Conservation (phyloP, 805 yeast genomes). For the Kuraishia molischiana region DNA sequence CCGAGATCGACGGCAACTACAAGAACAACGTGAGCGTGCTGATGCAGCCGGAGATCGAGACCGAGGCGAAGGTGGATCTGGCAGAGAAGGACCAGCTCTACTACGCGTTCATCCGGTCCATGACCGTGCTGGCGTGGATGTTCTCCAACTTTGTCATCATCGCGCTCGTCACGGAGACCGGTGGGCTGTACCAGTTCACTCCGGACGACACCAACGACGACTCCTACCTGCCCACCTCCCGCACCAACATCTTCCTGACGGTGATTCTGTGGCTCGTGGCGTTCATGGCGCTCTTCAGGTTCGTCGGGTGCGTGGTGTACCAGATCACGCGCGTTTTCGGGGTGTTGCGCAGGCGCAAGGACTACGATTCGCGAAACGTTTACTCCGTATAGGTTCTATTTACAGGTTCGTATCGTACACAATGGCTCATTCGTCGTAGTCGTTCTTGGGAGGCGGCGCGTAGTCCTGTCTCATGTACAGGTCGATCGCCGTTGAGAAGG, state of each 20-base stretch:
- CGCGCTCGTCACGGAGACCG: slow-evolving; percentile 77
- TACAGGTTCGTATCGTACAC: no score
- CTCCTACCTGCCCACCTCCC: slow-evolving; percentile 20
- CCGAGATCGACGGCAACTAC: slow-evolving; percentile 71
- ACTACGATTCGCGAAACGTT: background rate
- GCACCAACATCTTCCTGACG: slow-evolving; percentile 63
- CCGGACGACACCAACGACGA: slow-evolving; percentile 18
- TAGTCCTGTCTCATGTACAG: slow-evolving; percentile 77
- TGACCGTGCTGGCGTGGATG: slow-evolving; percentile 87
- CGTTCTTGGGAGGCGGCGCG: slow-evolving; percentile 76
- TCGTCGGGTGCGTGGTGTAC: slow-evolving; percentile 63
- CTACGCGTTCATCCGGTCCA: slow-evolving; percentile 83
- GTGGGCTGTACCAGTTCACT: slow-evolving; percentile 53
- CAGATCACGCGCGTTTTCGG: slow-evolving; percentile 16
- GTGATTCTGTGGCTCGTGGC: slow-evolving; percentile 93
- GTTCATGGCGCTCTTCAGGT: slow-evolving; percentile 74
- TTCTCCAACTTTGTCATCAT: slow-evolving; percentile 74
- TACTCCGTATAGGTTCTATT: background rate
- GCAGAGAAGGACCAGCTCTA: slow-evolving; percentile 61
- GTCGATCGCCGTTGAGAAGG: slow-evolving; percentile 85
- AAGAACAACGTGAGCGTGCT: slow-evolving; percentile 53
- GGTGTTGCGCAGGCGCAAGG: background rate
- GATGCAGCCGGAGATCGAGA: slow-evolving; percentile 26
- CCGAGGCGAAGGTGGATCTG: slow-evolving; percentile 17
- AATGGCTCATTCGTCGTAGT: slow-evolving; percentile 52